Evolutionary conservation across 2,329 filamentous ascomycete species (phyloP), one percentile per base, ranked within the genome.

Genomic region (Aureobasidium pullulans): DNA sequence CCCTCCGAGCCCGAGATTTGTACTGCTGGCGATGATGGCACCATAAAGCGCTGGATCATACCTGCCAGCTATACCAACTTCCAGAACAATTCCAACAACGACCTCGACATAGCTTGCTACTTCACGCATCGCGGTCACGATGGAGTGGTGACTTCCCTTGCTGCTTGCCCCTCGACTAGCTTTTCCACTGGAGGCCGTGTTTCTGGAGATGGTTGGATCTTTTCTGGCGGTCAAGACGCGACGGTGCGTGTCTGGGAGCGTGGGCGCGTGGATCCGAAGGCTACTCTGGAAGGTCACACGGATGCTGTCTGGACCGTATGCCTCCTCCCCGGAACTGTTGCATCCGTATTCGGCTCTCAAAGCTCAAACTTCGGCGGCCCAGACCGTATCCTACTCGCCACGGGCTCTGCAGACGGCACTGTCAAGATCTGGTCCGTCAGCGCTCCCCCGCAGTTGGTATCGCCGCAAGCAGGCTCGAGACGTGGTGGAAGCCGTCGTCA

Each of bases 271-370:
- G 94, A 97, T 70, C 91, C 94, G 7, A 97, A 97, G 73, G 91
- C 91, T 2, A 96, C 91, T 0, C 79, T 99, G 4, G 90, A 96
- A 65, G 93, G 92, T 0, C 94, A 97, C 69, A 96, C 88, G 0
- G 94, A 99, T 77, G 90, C 92, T 4, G 90, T 99, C 4, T 99
- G 94, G 94, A 87, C 91, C 2, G 82, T 99, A 2, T 96, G 92
- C 68, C 90, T 97, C 13, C 81, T 99, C 2, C 94, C 94, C 3
- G 85, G 89, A 3, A 93, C 89, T 0, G 81, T 90, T 16, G 89
- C 87, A 2, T 79, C 87, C 31, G 81, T 96, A 1, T 95, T 96
- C 69, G 91, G 92, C 15, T 75, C 79, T 52, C 84, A 84, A 58
- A 65, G 68, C 50, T 68, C 82, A 62, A 82, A 85, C 44, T 89